Percentiles rank a stretch among this genome's conserved stretches.
Conservation (phyloP, 345 rosid genomes). For the Physaria fendleri region DNA sequence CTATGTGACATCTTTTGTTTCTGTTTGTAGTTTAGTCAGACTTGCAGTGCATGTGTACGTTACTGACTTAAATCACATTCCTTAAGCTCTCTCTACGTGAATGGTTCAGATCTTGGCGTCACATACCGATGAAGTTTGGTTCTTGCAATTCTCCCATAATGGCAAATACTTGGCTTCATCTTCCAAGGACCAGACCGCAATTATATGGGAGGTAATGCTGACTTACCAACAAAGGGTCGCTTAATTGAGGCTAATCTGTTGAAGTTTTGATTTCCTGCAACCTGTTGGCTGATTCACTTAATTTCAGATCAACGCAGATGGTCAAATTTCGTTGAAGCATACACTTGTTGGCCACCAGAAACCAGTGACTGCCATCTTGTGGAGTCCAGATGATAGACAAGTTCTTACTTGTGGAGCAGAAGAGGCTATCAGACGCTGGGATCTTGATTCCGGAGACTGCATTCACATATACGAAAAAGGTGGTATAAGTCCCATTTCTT, state of each 20-base stretch:
- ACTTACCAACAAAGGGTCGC: slow-evolving; percentile 33
- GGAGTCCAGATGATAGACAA: slow-evolving; percentile 54
- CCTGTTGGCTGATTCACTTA: neutral
- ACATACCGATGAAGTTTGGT: slow-evolving; percentile 61
- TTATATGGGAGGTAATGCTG: slow-evolving; percentile 56
- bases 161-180: slow-evolving; percentile 61
- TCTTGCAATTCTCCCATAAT: slow-evolving; percentile 49
- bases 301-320: slow-evolving; percentile 35
- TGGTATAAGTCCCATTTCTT: too few relatives aligned
- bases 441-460: slow-evolving; percentile 43
- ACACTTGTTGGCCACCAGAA: slow-evolving; percentile 39
- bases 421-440: slow-evolving; percentile 50
- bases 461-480: too few relatives aligned
- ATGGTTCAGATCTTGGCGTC: slow-evolving; percentile 41
- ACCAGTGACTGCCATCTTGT: slow-evolving; percentile 41
- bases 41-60: neutral
- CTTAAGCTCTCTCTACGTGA: slow-evolving; percentile 3
- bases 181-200: slow-evolving; percentile 44
- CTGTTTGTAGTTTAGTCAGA: neutral
- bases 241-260: neutral
- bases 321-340: slow-evolving; percentile 36
- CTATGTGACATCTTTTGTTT: too few relatives aligned
- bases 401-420: slow-evolving; percentile 55
- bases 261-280: too few relatives aligned
- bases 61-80: neutral